Evolutionary conservation across 306 rosid species (phyloP).

Genomic region (Dalbergia cochinchinensis): DNA sequence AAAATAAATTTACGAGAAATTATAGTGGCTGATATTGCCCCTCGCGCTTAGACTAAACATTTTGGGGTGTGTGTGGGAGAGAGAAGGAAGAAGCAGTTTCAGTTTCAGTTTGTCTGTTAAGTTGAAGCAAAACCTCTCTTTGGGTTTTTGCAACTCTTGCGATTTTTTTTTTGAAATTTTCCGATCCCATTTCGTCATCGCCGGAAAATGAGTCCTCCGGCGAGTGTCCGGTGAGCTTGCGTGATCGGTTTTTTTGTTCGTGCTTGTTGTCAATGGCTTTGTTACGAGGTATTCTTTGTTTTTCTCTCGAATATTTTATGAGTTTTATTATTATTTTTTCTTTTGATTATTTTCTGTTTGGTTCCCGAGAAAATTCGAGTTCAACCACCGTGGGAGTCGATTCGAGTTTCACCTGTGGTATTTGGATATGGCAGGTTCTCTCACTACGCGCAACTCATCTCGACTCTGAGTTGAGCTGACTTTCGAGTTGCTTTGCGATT

Average conservation of each 20-base stretch:
- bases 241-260: conserved; percentile 44
- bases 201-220: conserved; percentile 58
- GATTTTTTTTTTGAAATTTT: conserved; percentile 7
- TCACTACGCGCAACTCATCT: conserved; percentile 31
- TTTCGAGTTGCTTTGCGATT: conserved; percentile 41
- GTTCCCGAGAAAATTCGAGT: conserved; percentile 64
- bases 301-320: background rate
- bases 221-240: conserved; percentile 48
- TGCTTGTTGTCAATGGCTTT: conserved; percentile 51
- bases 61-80: background rate
- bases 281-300: conserved; percentile 54
- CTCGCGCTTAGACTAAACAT: conserved; percentile 40
- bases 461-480: conserved; percentile 34
- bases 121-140: conserved; percentile 27
- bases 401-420: conserved; percentile 39
- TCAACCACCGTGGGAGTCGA: conserved; percentile 6
- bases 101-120: conserved; percentile 30
- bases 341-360: conserved; percentile 49
- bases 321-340: background rate
- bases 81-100: background rate
- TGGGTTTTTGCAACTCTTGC: conserved; percentile 19
- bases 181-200: conserved; percentile 48
- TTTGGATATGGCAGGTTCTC: conserved; percentile 44
- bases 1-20: conserved; percentile 59
- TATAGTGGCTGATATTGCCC: conserved; percentile 91